A percentile compares a stretch with the other conserved stretches of the same genome.
Conservation (phyloP, 305 asterid genomes). For the Fraxinus greggii region DNA sequence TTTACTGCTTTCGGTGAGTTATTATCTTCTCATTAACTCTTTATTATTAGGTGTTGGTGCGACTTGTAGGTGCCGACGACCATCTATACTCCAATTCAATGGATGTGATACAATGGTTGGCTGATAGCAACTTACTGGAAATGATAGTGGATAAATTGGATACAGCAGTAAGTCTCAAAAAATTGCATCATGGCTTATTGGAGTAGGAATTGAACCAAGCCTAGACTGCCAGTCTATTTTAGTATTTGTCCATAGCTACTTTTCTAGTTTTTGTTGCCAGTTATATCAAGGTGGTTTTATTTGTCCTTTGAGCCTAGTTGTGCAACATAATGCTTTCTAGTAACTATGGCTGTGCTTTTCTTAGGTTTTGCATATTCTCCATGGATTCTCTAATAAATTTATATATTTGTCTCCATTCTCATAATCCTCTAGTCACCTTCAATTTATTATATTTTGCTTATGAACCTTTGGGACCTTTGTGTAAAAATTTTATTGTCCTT, state of each 20-base stretch:
- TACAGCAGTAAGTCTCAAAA: slow-evolving; percentile 52
- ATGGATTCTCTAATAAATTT: background rate
- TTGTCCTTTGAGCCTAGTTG: background rate
- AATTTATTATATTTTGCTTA: slow-evolving; percentile 1
- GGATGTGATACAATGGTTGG: slow-evolving; percentile 97
- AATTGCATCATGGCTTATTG: slow-evolving; percentile 13
- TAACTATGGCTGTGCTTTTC: background rate
- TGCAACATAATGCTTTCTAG: background rate
- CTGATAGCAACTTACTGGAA: slow-evolving; percentile 86
- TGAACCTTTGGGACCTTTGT: background rate
- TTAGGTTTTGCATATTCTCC: background rate
- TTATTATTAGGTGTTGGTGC: slow-evolving; percentile 76
- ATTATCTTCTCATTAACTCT: slow-evolving; percentile 31
- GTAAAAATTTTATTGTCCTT: background rate
- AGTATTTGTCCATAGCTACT: background rate
- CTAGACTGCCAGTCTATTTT: background rate
- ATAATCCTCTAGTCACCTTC: background rate
- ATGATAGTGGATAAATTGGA: slow-evolving; percentile 94
- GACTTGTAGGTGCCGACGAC: slow-evolving; percentile 92
- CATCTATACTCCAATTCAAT: slow-evolving; percentile 77
- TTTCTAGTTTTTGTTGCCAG: slow-evolving; percentile 14
- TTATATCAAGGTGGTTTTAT: slow-evolving; percentile 1
- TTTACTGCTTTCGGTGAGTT: slow-evolving; percentile 9
- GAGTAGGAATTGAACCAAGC: slow-evolving; percentile 9
- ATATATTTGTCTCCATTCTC: background rate